Percentiles rank a stretch among this genome's conserved stretches.
Evolutionary conservation across 345 rosid genomes (phyloP).

Genomic region (Psidium guajava): DNA sequence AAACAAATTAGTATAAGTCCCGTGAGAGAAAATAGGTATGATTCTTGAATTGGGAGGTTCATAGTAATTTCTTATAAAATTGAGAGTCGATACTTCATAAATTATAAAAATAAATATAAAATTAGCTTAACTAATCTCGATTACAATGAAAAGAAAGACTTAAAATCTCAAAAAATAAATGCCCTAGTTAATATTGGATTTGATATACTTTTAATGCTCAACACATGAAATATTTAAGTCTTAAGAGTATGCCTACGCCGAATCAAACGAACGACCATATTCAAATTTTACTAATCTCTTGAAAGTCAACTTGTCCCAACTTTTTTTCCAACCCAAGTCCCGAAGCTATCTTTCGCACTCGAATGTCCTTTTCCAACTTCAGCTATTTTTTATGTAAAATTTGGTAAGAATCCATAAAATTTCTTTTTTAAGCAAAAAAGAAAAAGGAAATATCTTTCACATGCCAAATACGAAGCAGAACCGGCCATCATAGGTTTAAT

Average conservation of each 20-base stretch:
- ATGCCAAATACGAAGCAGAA: no score
- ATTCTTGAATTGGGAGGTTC: no score
- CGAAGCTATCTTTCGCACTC: background rate
- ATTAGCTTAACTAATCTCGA: background rate
- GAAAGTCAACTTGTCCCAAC: background rate
- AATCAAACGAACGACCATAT: background rate
- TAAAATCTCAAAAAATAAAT: no score
- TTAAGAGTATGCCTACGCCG: background rate
- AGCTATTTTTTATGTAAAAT: no score
- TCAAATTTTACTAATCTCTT: no score
- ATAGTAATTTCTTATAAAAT: background rate
- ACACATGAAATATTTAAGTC: background rate
- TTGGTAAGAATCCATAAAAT: background rate
- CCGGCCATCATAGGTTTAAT: no score
- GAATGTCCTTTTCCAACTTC: background rate
- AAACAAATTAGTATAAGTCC: background rate
- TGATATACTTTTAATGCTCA: background rate
- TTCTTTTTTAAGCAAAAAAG: no score
- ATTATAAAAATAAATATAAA: background rate
- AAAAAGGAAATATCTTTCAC: no score
- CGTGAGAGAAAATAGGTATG: background rate
- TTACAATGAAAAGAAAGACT: no score
- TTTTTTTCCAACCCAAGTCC: background rate
- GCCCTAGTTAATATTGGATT: no score
- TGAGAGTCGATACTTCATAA: background rate